phyloP scores from a whole-genome alignment of 192 early-diverging fungal genomes.

The Mortierella antarctica region DNA sequence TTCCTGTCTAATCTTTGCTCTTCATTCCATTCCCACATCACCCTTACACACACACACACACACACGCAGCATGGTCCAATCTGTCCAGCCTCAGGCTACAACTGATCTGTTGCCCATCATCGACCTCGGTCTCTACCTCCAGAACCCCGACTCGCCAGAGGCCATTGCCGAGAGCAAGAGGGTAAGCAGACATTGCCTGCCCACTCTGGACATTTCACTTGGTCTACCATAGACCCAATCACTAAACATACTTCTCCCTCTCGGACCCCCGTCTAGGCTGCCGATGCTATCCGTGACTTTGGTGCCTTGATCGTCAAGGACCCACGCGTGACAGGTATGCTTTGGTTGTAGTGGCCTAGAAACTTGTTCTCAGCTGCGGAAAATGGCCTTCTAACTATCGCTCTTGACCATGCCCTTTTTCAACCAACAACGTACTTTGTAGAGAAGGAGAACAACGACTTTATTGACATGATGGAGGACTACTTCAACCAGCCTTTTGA shows the following conservation, averaged over 20 bases:
- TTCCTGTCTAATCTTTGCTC: too few species aligned
- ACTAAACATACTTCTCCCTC: not conserved
- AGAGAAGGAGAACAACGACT: constrained; percentile 56
- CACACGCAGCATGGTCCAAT: constrained; percentile 26
- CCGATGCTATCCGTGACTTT: constrained; percentile 70
- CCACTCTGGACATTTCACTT: not conserved
- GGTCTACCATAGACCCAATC: not conserved
- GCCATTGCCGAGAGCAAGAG: constrained; percentile 67
- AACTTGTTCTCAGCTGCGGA: not conserved
- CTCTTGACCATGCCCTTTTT: not conserved
- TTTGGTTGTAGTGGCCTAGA: not conserved
- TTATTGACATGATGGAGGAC: constrained; percentile 73
- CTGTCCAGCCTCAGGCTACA: constrained; percentile 28
- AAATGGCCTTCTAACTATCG: not conserved
- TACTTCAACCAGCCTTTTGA: constrained; percentile 74
- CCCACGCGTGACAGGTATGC: constrained; percentile 68
- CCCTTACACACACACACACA: constrained; percentile 2
- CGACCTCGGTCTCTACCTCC: constrained; percentile 67
- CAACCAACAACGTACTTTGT: not conserved
- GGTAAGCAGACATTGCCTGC: constrained; percentile 33
- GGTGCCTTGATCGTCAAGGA: constrained; percentile 72
- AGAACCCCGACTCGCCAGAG: constrained; percentile 59
- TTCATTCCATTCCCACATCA: not conserved
- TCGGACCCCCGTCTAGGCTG: constrained; percentile 49
- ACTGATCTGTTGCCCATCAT: constrained; percentile 61